Conservation (phyloP, 2,329 filamentous ascomycete genomes). For the Cordyceps cateniannulata region DNA sequence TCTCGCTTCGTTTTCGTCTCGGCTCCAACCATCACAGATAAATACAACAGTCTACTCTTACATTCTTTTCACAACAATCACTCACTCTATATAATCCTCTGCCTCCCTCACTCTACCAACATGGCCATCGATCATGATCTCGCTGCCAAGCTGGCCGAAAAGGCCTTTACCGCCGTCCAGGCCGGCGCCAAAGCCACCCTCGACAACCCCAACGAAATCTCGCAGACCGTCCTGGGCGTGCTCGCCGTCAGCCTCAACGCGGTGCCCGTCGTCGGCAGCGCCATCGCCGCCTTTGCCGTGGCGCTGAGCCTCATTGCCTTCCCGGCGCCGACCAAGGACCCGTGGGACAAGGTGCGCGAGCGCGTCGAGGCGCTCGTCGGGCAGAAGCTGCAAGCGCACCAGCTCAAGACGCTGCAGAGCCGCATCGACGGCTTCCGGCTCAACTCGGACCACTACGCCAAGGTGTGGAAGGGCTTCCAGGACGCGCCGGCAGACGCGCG, state of each 20-base stretch:
- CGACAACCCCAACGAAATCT: not conserved
- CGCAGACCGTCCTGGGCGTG: not conserved
- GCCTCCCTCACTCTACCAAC: not conserved
- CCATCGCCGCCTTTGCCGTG: not conserved
- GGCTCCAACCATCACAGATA: not conserved
- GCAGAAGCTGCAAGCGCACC: not conserved
- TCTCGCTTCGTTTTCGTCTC: not conserved
- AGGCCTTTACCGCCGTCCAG: not conserved
- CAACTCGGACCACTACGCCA: not conserved
- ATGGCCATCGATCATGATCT: not conserved
- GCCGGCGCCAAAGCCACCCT: not conserved
- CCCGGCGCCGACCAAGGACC: not conserved
- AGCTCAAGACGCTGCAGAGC: not conserved
- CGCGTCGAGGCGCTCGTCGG: not conserved
- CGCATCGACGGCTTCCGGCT: not conserved
- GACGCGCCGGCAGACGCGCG: not conserved
- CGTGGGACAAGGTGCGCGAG: not conserved
- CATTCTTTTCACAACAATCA: not conserved
- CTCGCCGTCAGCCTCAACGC: not conserved
- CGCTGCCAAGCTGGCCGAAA: not conserved
- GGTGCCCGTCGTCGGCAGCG: not conserved
- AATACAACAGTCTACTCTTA: not conserved
- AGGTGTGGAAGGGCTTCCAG: not conserved
- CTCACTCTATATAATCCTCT: not conserved
- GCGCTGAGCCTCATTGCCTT: not conserved